Percentiles rank a stretch among this genome's conserved stretches.
These are phyloP conservation scores for Darksidea phi DNA, from an alignment of 495 filamentous ascomycete genomes.

Conservation along the genomic window DNA sequence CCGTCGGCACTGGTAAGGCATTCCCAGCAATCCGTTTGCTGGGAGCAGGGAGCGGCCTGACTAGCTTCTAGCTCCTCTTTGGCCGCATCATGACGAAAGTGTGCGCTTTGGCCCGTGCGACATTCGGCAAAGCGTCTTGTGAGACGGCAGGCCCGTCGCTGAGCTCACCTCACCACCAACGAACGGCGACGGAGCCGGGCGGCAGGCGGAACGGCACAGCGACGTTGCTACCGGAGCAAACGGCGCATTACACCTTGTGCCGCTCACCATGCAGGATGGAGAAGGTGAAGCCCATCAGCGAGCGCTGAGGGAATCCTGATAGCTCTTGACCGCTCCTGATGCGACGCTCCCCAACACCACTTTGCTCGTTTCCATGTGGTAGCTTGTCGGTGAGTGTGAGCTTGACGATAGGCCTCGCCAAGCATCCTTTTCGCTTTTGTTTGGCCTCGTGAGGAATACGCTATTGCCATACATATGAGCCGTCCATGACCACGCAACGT, in stretches of 20 bases:
- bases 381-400: too few relatives aligned
- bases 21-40: constrained; percentile 26
- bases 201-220: constrained; percentile 18
- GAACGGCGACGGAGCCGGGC: too few relatives aligned
- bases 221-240: not conserved
- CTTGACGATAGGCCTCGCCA: constrained; percentile 1
- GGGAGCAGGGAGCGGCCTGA: constrained; percentile 15
- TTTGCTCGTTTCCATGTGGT: not conserved
- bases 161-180: not conserved
- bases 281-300: too few relatives aligned
- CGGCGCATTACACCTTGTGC: not conserved
- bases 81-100: constrained; percentile 26
- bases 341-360: not conserved
- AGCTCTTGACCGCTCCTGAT: too few relatives aligned
- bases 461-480: too few relatives aligned
- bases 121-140: not conserved
- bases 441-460: too few relatives aligned
- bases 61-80: too few relatives aligned
- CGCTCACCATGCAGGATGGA: not conserved
- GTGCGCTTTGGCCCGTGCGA: not conserved
- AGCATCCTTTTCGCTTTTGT: constrained; percentile 9
- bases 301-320: too few relatives aligned
- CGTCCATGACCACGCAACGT: constrained; percentile 25
- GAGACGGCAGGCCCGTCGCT: too few relatives aligned
- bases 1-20: constrained; percentile 12